Percentiles rank a stretch among this genome's conserved stretches.
These are phyloP conservation scores for Cutaneotrichosporon cutaneum DNA, from an alignment of 1,284 basidiomycete genomes.

Conservation along the genomic window DNA sequence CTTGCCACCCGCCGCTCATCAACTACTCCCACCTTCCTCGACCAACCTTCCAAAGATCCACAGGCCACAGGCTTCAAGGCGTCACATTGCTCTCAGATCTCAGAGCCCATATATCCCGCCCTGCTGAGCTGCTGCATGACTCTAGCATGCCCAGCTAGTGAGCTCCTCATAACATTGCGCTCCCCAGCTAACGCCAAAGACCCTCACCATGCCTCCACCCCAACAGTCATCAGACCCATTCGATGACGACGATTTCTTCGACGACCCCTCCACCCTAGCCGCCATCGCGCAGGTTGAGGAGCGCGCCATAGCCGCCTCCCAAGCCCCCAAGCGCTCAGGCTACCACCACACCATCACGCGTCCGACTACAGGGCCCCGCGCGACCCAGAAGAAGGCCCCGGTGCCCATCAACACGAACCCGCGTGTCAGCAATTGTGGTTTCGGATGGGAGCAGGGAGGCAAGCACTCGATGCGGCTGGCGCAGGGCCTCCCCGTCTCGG, in stretches of 20 bases:
- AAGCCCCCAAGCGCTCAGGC: constrained; percentile 25
- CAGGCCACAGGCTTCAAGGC: too few species aligned
- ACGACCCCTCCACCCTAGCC: constrained; percentile 34
- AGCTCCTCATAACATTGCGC: too few species aligned
- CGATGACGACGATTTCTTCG: constrained; percentile 42
- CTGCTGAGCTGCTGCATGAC: neutral
- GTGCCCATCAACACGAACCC: constrained; percentile 44
- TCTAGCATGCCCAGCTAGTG: constrained; percentile 6
- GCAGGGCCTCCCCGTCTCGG: constrained; percentile 3
- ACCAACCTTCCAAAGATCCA: neutral
- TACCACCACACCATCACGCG: constrained; percentile 35
- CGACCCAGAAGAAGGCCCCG: constrained; percentile 26
- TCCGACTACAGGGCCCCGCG: constrained; percentile 21
- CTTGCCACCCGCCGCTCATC: neutral
- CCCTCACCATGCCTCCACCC: constrained; percentile 3
- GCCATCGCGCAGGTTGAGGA: constrained; percentile 35
- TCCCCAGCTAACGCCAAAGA: neutral
- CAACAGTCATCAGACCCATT: constrained; percentile 35
- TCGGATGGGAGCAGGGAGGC: constrained; percentile 45
- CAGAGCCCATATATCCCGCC: neutral
- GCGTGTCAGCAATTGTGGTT: constrained; percentile 29
- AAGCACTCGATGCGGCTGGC: constrained; percentile 21
- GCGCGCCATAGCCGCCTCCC: constrained; percentile 29
- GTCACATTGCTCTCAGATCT: neutral
- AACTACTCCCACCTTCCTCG: neutral